Evolutionary conservation across 225 moss, liverwort and hornwort genomes (phyloP), one percentile per base, ranked within the genome.

Genomic region (Lunularia cruciata): DNA sequence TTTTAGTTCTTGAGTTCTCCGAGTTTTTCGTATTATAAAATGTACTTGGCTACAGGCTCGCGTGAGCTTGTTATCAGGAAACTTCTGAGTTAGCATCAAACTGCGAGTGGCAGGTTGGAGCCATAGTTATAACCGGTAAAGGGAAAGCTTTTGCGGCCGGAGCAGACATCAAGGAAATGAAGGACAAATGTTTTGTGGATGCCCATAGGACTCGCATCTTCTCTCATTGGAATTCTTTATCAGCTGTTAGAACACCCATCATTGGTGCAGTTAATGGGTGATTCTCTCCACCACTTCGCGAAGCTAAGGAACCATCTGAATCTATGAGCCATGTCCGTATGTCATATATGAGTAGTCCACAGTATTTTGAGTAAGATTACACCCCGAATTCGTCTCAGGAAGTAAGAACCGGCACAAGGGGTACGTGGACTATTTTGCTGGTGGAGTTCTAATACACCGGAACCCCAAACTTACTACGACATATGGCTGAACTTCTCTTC

Each of bases 101-200:
- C 13, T 23, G 63, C 45, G 30, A 28, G 15, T 13, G 68, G 73
- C 81, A 95, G 95, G 81, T 95, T 26, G 92, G 95, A 67, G 95
- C 95, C 39, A 80, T 90, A 60, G 90, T 95, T 56, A 86, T 95
- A 67, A 92, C 89, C 64, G 95, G 95, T 30, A 83, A 75, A 61
- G 95, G 83, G 32, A 92, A 95, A 73, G 90, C 92, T 1, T 95
- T 92, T 68, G 92, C 95, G 74, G 95, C 92, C 69, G 95, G 95
- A 68, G 95, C 92, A 36, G 95, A 95, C 75, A 92, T 92, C 47
- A 92, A 92, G 79, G 90, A 95, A 76, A 90, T 92, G 90, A 92
- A 87, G 75, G 85, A 92, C 73, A 87, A 77, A 75, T 77, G 32
- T 25, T 84, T 92, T 52, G 75, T 87, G 57, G 85, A 88, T 72